These are phyloP conservation scores for Saccharomycopsis sp. DNA, from an alignment of 805 yeast genomes.

Conservation along the genomic window DNA sequence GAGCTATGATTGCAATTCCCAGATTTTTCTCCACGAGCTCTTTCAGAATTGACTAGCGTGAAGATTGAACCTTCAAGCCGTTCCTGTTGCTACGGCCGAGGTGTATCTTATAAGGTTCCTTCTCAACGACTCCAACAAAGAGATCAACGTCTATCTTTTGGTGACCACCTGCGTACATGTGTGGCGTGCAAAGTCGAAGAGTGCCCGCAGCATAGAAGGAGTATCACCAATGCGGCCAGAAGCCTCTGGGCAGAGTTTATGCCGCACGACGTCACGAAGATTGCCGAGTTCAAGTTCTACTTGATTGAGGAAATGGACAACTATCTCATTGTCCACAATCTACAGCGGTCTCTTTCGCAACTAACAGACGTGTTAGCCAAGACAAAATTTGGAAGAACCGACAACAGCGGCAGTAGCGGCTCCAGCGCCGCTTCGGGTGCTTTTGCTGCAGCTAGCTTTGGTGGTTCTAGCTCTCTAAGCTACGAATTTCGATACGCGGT, in stretches of 20 bases:
- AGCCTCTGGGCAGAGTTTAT: constrained; percentile 91
- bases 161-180: constrained; percentile 80
- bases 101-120: constrained; percentile 74
- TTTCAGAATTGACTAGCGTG: constrained; percentile 73
- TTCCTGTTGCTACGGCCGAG: constrained; percentile 84
- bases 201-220: constrained; percentile 86
- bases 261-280: constrained; percentile 81
- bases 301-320: constrained; percentile 79
- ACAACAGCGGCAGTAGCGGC: too few species aligned
- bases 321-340: constrained; percentile 65
- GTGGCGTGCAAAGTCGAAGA: constrained; percentile 93
- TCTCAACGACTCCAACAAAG: constrained; percentile 61
- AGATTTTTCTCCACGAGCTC: constrained; percentile 71
- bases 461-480: too few species aligned
- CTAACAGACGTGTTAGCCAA: constrained; percentile 36
- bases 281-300: constrained; percentile 94
- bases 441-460: too few species aligned
- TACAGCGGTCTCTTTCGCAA: constrained; percentile 54
- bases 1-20: constrained; percentile 46
- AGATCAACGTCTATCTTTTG: constrained; percentile 70
- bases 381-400: constrained; percentile 9
- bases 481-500: too few species aligned
- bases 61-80: constrained; percentile 66
- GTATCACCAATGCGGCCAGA: constrained; percentile 75
- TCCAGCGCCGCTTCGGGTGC: too few species aligned